Percentiles rank a stretch among this genome's conserved stretches.
phyloP scores from a whole-genome alignment of 768 basidiomycete genomes.

The Tulasnella sp. region DNA sequence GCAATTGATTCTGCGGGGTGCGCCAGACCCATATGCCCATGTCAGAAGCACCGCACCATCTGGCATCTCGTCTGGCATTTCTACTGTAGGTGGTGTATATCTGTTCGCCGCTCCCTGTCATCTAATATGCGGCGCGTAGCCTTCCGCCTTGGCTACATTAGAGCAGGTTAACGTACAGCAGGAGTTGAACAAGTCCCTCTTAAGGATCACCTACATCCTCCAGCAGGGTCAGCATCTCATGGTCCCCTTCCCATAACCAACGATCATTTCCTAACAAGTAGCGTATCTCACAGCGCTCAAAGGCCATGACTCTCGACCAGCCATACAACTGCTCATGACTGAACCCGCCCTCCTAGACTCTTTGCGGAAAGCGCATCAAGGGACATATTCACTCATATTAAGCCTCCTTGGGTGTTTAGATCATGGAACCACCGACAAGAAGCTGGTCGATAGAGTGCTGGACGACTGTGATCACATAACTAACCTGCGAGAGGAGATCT shows the following conservation, averaged over 20 bases:
- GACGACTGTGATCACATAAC: slow-evolving; percentile 85
- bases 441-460: slow-evolving; percentile 79
- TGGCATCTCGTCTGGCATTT: slow-evolving; percentile 20
- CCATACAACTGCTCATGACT: slow-evolving; percentile 71
- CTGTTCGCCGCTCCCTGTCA: neutral
- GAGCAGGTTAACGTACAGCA: slow-evolving; percentile 73
- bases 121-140: neutral
- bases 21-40: slow-evolving; percentile 64
- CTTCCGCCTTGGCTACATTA: slow-evolving; percentile 25
- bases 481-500: slow-evolving; percentile 82
- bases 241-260: neutral
- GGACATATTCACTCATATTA: slow-evolving; percentile 83
- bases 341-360: slow-evolving; percentile 75
- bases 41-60: slow-evolving; percentile 18
- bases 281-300: slow-evolving; percentile 44
- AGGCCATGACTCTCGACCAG: slow-evolving; percentile 56
- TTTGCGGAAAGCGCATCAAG: slow-evolving; percentile 80
- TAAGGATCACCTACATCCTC: slow-evolving; percentile 70
- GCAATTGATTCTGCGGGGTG: slow-evolving; percentile 49
- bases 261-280: slow-evolving; percentile 2
- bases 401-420: slow-evolving; percentile 91
- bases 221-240: slow-evolving; percentile 48
- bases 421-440: slow-evolving; percentile 74
- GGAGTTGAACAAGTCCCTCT: slow-evolving; percentile 60
- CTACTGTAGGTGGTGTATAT: slow-evolving; percentile 26